Conservation (phyloP, 108 stramenopile species). For the Skeletonema costatum region DNA sequence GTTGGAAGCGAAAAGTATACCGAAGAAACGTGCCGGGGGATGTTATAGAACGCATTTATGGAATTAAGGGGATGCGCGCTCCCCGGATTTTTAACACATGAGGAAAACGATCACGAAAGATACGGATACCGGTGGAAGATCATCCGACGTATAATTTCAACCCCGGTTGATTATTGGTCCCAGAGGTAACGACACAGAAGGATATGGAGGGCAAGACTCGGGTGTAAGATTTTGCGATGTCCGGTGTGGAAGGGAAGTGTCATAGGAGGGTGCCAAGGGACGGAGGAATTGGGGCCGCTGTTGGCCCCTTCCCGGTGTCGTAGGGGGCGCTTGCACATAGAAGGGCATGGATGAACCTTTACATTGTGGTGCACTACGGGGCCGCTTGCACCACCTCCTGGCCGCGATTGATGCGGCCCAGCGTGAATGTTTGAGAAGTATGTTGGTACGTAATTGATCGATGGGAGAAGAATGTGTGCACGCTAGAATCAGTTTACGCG, state of each 20-base stretch:
- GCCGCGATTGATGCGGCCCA: too few relatives aligned
- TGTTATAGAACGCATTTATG: slow-evolving; percentile 92
- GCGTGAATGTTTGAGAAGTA: too few relatives aligned
- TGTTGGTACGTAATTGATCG: too few relatives aligned
- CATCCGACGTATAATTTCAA: slow-evolving; percentile 96
- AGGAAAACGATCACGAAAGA: slow-evolving; percentile 80
- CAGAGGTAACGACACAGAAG: slow-evolving; percentile 98
- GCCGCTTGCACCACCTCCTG: too few relatives aligned
- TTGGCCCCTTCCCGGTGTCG: too few relatives aligned
- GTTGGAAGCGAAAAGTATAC: slow-evolving; percentile 92
- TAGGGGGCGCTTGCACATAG: too few relatives aligned
- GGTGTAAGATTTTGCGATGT: slow-evolving; percentile 98
- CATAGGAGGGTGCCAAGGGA: slow-evolving; percentile 95
- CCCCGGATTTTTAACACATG: slow-evolving; percentile 53
- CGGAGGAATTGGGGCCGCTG: slow-evolving; percentile 61
- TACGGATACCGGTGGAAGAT: slow-evolving; percentile 89
- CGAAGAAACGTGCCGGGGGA: slow-evolving; percentile 83
- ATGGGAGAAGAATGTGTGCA: too few relatives aligned
- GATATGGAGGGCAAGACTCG: slow-evolving; percentile 95
- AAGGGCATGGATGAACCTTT: too few relatives aligned
- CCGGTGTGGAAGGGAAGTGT: slow-evolving; percentile 95
- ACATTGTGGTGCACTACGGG: too few relatives aligned
- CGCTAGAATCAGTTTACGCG: too few relatives aligned
- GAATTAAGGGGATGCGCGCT: slow-evolving; percentile 64
- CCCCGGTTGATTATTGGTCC: slow-evolving; percentile 96